Base-by-base conservation (phyloP, 306 rosid species). In the Mucuna pruriens region DNA sequence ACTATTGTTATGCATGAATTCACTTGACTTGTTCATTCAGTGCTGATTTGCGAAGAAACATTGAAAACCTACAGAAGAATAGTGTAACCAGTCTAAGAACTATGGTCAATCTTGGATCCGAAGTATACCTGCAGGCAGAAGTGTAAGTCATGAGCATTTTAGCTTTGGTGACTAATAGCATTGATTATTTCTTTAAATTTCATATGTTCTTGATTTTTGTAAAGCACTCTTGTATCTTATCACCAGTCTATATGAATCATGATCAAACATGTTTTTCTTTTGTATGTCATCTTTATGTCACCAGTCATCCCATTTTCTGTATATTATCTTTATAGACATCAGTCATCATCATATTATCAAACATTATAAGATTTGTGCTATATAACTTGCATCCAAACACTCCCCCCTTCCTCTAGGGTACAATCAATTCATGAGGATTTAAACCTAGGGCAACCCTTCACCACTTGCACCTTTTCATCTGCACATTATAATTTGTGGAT, bases 61-160 rank as follows among this genome's bases (percentile, higher is more conserved):
- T 95, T 22, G 98, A 93, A 84, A 95, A 86, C 80, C 83, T 95
- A 77, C 91, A 95, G 91, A 91, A 88, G 78, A 91, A 91, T 82
- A 90, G 94, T 77, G 97, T 91, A 64, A 90, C 96, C 83, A 89
- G 89, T 88, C 90, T 95, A 38, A 86, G 89, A 86, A 91, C 96
- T 6, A 40, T 90, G 91, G 98, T 93, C 84, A 93, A 95, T 88
- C 87, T 95, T 80, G 99, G 98, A 45, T 95, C 98, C 49, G 98
- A 95, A 80, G 99, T 95, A 8, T 91, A 93, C 83, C 73, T 88
- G 80, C 98, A 93, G 88, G 98, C 97, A 66, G 94, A 95, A 51
- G 99, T 93, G 99, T 93, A 89, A 91, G 99, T 80, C 60, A 54
- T 71, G 26, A 34, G n/a, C 6, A 19, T 83, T 36, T 84, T 39